Evolutionary conservation across 306 rosid genomes (phyloP), one percentile per base, ranked within the genome.

Genomic region (Vigna hirtella): DNA sequence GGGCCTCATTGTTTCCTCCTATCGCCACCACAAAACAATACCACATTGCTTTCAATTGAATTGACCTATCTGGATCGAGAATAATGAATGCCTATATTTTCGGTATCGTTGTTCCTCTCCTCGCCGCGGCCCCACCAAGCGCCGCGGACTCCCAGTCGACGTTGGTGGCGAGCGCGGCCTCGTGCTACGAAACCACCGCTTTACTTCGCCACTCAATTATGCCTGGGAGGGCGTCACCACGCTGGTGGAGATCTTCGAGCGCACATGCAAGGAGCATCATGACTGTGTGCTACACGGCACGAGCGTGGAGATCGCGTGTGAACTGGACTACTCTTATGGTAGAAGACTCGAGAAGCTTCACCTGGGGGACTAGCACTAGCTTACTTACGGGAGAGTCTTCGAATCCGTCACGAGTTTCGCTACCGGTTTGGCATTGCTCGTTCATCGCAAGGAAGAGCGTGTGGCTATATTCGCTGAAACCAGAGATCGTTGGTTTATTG

Each of bases 401-500:
- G 91, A 96, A 80, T 85, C 87, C 53, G 98, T 87, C 30, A 76
- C 86, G 30, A 65, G 74, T 84, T 93, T 96, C 77, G 89, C 97
- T 53, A 91, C 93, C 71, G 99, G 99, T 72, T 79, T 96, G 56
- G 86, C 84, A 3, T 78, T 32, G 30, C 81, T 96, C 47, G 99
- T 96, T 38, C 98, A 90, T 83, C 73, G 40, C 15, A 86, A 34
- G 83, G 91, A 69, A 62, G 98, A 96, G 76, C 94, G 97, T 47
- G 96, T 58, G 0, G 98, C 99, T 20, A 93, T 96, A 81, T 96
- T 87, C 75, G 97, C 97, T 65, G 97, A 96, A 47, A 96, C 98
- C 3, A 85, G 98, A 80, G 94, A 88, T 32, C 96, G 91, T 59
- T 96, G 99, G 99, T 89, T 96, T 75, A 82, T 96, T 74, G 98